Conservation (phyloP, 768 basidiomycete genomes). For the Leucosporidium creatinivorum region DNA sequence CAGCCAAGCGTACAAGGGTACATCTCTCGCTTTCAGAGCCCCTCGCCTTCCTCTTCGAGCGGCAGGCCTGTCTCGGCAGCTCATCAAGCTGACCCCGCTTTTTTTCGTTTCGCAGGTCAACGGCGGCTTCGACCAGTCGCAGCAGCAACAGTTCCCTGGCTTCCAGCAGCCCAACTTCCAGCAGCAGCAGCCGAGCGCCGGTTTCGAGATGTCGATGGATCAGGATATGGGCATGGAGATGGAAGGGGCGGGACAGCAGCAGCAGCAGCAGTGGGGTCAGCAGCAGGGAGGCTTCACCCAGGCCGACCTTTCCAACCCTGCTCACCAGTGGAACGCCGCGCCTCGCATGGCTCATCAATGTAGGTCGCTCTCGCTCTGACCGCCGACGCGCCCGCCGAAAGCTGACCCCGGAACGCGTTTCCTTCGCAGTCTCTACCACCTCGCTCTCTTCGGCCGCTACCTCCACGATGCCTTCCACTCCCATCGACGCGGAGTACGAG, state of each 20-base stretch:
- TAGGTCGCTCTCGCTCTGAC: no score
- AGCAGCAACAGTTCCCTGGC: not conserved
- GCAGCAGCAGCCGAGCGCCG: not conserved
- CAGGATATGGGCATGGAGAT: not conserved
- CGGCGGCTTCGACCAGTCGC: no score
- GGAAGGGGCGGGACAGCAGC: not conserved
- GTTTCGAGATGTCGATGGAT: not conserved
- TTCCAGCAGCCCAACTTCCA: not conserved
- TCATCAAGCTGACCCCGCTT: no score
- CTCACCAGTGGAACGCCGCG: not conserved
- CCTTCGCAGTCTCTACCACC: not conserved
- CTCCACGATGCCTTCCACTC: not conserved
- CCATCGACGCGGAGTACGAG: not conserved
- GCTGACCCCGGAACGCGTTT: no score
- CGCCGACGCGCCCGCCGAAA: no score
- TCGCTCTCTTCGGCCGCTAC: not conserved
- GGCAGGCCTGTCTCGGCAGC: not conserved
- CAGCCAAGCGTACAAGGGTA: not conserved
- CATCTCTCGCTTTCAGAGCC: not conserved
- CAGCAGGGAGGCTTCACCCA: no score
- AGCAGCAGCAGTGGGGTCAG: not conserved
- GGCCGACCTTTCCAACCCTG: not conserved
- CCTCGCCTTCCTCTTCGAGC: not conserved
- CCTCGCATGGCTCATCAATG: not conserved
- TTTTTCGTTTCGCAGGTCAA: no score